Conservation (phyloP, 1,284 basidiomycete genomes). For the Ustilago bromivora region DNA sequence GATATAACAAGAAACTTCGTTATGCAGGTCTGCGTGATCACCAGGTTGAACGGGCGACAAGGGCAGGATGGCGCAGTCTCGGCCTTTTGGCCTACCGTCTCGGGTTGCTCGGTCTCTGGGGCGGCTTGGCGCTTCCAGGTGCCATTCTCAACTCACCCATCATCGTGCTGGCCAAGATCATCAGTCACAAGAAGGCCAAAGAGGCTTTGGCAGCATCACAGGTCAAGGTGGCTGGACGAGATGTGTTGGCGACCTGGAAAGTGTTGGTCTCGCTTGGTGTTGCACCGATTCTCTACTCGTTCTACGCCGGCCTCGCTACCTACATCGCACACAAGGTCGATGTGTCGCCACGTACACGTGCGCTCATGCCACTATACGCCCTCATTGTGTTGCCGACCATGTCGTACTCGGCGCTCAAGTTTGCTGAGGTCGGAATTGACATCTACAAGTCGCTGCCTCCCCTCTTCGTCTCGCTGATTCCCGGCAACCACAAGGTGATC, state of each 20-base stretch:
- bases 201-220: slow-evolving; percentile 96
- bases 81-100: slow-evolving; percentile 87
- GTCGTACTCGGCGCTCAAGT: slow-evolving; percentile 94
- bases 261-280: slow-evolving; percentile 92
- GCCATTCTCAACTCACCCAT: slow-evolving; percentile 95
- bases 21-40: slow-evolving; percentile 98
- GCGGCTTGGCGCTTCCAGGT: slow-evolving; percentile 88
- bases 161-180: slow-evolving; percentile 89
- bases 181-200: slow-evolving; percentile 90
- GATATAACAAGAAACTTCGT: slow-evolving; percentile 89
- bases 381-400: slow-evolving; percentile 84
- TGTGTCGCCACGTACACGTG: slow-evolving; percentile 72
- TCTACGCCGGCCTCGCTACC: slow-evolving; percentile 76
- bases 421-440: slow-evolving; percentile 98
- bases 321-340: slow-evolving; percentile 76
- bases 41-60: slow-evolving; percentile 82
- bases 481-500: slow-evolving; percentile 88
- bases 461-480: slow-evolving; percentile 87
- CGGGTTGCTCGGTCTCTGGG: slow-evolving; percentile 85
- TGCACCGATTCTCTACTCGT: slow-evolving; percentile 84
- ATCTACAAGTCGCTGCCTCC: slow-evolving; percentile 97
- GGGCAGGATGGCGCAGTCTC: slow-evolving; percentile 83
- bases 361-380: slow-evolving; percentile 85
- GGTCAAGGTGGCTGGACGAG: slow-evolving; percentile 93
- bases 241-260: slow-evolving; percentile 98